A percentile compares a stretch with the other conserved stretches of the same genome.
Conservation (phyloP, 441 rosid genomes). For the Mallotus repandus region DNA sequence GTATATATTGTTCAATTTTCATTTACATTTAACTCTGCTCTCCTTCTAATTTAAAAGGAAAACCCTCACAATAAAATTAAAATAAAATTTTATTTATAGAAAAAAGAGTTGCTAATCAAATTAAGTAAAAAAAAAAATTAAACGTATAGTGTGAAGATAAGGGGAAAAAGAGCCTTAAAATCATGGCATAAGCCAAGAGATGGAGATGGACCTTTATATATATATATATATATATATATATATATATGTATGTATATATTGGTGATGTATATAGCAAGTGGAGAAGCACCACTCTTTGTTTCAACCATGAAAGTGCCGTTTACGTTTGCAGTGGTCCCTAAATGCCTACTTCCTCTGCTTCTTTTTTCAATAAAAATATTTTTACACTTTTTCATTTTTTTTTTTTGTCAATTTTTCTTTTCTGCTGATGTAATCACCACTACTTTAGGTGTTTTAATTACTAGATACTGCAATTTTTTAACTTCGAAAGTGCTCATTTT, state of each 20-base stretch:
- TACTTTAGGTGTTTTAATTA: slow-evolving; percentile 5
- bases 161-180: background rate
- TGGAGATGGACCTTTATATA: background rate
- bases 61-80: no score
- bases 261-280: slow-evolving; percentile 1
- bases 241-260: no score
- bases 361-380: background rate
- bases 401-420: background rate
- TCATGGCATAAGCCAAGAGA: background rate
- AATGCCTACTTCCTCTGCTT: no score
- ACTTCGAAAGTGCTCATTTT: background rate
- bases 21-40: no score
- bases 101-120: background rate
- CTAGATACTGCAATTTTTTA: background rate
- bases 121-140: background rate
- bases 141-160: background rate
- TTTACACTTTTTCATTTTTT: background rate
- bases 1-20: no score
- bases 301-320: slow-evolving; percentile 12
- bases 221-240: background rate
- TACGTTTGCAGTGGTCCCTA: slow-evolving; percentile 23
- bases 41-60: no score
- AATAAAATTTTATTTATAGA: no score
- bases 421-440: slow-evolving; percentile 15
- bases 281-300: slow-evolving; percentile 13